Evolutionary conservation across 345 rosid genomes (phyloP), one percentile per base, ranked within the genome.

Genomic region (Linum usitatissimum): DNA sequence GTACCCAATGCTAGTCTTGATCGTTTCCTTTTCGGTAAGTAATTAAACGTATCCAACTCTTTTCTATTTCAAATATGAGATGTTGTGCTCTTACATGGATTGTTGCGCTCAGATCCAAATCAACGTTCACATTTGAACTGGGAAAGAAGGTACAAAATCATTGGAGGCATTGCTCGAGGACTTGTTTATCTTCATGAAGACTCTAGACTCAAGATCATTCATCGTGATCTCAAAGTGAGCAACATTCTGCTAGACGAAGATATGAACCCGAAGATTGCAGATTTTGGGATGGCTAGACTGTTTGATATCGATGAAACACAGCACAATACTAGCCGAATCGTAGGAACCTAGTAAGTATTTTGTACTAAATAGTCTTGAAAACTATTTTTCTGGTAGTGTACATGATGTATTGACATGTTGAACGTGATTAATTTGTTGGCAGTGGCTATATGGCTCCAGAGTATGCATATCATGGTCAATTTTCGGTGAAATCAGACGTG

Each of bases 231-330:
- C 0, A 83, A 83, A 57, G 80, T 81, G 0, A 67, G 81, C 17
- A 83, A 83, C 4, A 57, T 83, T 42, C 64, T 83, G 30, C 61
- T 82, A 55, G 84, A 76, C 18, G 71, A 18, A 0, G 73, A 80
- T 9, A 74, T 78, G 79, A 74, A 70, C 30, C 80, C 85, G 0
- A 83, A 75, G 57, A 81, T 83, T 67, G 15, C 82, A 45, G 78
- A 79, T 67, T 83, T 83, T 0, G 82, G 82, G 21, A 78, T 80
- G 76, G 88, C 85, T 2, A 78, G 71, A 20, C 13, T 83, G 3
- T 75, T 79, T 13, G 57, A 59, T 12, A 31, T 53, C 54, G 79
- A 80, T 62, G 69, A 83, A 66, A 71, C 80, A 28, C 80, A 79
- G 1, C 75, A 40, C 1, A 7, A 66, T 30, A 75, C 81, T 0